Evolutionary conservation across 208 protist species (phyloP).

Genomic region (Naegleria gruberi): DNA sequence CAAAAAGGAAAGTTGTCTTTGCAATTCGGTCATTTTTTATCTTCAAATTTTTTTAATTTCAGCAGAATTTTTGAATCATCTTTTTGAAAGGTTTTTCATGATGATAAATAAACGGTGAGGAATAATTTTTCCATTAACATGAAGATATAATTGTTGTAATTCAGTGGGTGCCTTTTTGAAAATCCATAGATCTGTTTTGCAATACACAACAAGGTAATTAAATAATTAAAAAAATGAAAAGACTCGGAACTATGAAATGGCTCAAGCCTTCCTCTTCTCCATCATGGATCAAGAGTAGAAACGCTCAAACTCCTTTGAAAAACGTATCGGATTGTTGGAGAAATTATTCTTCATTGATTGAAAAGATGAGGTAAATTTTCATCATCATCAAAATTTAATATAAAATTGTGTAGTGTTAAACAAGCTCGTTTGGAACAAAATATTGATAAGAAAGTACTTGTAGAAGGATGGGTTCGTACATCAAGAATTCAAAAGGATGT

Average conservation of each 20-base stretch:
- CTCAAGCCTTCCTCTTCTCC: no score
- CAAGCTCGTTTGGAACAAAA: background rate
- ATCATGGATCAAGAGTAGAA: no score
- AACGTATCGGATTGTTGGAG: background rate
- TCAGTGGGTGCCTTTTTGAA: no score
- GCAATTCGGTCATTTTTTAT: background rate
- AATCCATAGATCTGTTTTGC: no score
- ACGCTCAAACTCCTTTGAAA: no score
- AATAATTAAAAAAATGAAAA: background rate
- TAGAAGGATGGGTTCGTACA: constrained; percentile 14
- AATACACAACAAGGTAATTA: no score
- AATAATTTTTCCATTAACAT: background rate
- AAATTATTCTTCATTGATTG: background rate
- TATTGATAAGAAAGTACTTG: background rate
- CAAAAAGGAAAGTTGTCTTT: background rate
- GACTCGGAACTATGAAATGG: no score
- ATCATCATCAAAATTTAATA: background rate
- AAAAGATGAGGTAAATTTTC: background rate
- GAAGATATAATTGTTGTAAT: no score
- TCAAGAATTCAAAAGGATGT: background rate
- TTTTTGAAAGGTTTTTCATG: no score
- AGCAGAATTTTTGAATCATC: no score
- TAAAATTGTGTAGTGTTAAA: background rate
- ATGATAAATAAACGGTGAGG: no score
- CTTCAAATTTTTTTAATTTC: no score